A percentile compares a stretch with the other conserved stretches of the same genome.
Evolutionary conservation across 805 yeast species (phyloP).

Genomic region (Wilhelminamyces savonicus): DNA sequence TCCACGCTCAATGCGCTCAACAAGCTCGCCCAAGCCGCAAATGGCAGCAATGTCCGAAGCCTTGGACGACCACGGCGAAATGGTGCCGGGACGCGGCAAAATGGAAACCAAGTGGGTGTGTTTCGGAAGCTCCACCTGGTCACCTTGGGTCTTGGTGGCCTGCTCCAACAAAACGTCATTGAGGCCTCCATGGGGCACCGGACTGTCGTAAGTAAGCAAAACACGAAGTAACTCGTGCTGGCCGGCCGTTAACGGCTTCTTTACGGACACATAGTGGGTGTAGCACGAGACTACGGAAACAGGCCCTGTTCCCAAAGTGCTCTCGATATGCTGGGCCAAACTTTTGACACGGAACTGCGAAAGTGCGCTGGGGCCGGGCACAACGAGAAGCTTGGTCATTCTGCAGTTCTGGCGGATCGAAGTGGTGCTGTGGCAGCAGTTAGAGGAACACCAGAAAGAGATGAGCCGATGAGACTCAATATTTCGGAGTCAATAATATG

Average conservation of each 20-base stretch:
- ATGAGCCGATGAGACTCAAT: no score
- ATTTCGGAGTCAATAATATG: no score
- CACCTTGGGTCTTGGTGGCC: background rate
- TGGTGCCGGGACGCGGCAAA: constrained; percentile 91
- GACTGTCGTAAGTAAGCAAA: constrained; percentile 69
- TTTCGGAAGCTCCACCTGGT: constrained; percentile 18
- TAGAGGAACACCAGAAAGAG: no score
- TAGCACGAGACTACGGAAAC: constrained; percentile 66
- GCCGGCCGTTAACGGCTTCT: constrained; percentile 28
- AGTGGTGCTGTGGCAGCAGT: no score
- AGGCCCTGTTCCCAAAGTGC: constrained; percentile 51
- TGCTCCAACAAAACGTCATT: constrained; percentile 3
- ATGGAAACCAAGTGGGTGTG: constrained; percentile 59
- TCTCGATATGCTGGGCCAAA: constrained; percentile 66
- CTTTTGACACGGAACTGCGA: constrained; percentile 80
- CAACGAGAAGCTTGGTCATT: no score
- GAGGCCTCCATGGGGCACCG: no score
- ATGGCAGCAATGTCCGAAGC: constrained; percentile 92
- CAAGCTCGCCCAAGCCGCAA: constrained; percentile 67
- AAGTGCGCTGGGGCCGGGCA: constrained; percentile 88
- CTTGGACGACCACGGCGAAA: constrained; percentile 98
- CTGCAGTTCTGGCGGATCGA: no score
- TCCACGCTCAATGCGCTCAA: constrained; percentile 91
- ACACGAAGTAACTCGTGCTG: constrained; percentile 47
- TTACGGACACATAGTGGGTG: constrained; percentile 73